Conservation (phyloP, 495 filamentous ascomycete species). For the Trichoderma asperelloides region DNA sequence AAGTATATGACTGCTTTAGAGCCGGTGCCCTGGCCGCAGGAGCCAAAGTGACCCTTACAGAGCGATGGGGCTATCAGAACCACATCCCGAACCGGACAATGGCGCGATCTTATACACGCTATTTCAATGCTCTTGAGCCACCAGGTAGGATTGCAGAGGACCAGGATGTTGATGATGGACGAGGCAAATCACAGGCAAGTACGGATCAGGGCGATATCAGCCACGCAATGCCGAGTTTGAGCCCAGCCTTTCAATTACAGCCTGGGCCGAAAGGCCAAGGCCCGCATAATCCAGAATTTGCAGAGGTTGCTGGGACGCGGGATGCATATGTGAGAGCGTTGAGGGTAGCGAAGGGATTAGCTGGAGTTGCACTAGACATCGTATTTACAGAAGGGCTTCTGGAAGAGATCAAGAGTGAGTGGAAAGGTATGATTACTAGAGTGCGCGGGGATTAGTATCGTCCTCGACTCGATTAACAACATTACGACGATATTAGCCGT, state of each 20-base stretch:
- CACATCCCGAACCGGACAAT: constrained; percentile 52
- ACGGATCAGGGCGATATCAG: constrained; percentile 57
- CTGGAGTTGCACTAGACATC: constrained; percentile 46
- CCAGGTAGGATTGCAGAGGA: not conserved
- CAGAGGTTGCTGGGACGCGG: constrained; percentile 44
- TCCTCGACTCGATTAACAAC: too few relatives aligned
- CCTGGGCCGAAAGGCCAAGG: constrained; percentile 33
- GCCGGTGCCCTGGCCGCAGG: constrained; percentile 55
- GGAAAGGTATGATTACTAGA: constrained; percentile 10
- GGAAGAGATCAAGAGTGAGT: constrained; percentile 27
- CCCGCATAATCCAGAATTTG: constrained; percentile 55
- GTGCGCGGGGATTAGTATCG: not conserved
- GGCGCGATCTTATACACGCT: constrained; percentile 39
- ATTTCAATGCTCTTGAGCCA: constrained; percentile 42
- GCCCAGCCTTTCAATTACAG: constrained; percentile 48
- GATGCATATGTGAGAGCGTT: constrained; percentile 43
- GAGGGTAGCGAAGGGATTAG: constrained; percentile 47
- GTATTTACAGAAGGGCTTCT: constrained; percentile 36
- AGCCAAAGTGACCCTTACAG: constrained; percentile 39
- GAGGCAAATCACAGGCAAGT: constrained; percentile 46
- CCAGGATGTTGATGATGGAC: constrained; percentile 31
- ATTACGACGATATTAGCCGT: too few relatives aligned
- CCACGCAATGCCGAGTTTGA: constrained; percentile 54
- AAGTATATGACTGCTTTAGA: constrained; percentile 49
- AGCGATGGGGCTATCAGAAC: constrained; percentile 45